Conservation (phyloP, 495 filamentous ascomycete genomes). For the Hypoxylon rickii region DNA sequence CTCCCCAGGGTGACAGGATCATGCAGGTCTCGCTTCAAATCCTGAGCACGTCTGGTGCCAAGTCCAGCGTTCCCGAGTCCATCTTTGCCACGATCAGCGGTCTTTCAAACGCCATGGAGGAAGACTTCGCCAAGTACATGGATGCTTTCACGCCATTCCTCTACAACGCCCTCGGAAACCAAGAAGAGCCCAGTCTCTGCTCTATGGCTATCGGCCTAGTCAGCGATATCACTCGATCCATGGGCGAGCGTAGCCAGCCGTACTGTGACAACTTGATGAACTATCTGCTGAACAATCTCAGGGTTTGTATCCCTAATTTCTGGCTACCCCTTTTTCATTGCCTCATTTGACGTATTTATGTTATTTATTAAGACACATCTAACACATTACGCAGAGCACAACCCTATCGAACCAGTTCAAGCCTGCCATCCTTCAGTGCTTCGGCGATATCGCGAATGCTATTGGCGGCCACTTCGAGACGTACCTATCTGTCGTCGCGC, state of each 20-base stretch:
- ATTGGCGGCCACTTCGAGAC: conserved; percentile 91
- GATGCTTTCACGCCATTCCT: conserved; percentile 87
- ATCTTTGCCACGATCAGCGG: conserved; percentile 88
- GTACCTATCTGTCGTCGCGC: conserved; percentile 87
- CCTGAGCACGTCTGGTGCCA: conserved; percentile 73
- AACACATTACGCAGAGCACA: conserved; percentile 56
- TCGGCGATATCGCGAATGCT: conserved; percentile 96
- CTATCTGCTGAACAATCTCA: conserved; percentile 84
- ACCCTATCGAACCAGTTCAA: conserved; percentile 93
- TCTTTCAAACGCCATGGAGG: conserved; percentile 84
- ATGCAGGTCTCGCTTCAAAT: conserved; percentile 87
- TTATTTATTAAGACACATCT: conserved; percentile 26
- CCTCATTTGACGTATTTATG: neutral
- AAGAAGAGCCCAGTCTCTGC: conserved; percentile 91
- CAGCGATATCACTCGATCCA: conserved; percentile 89
- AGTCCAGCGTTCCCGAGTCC: conserved; percentile 93
- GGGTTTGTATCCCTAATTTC: conserved; percentile 59
- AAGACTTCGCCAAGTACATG: conserved; percentile 96
- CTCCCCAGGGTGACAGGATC: conserved; percentile 87
- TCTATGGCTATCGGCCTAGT: conserved; percentile 97
- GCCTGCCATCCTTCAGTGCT: conserved; percentile 95
- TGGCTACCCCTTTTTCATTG: neutral
- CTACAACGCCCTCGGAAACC: conserved; percentile 90
- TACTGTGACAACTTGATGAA: conserved; percentile 99
- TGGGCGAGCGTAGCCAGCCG: conserved; percentile 86